These are phyloP conservation scores for Thelonectria rubi DNA, from an alignment of 2,329 filamentous ascomycete species.

Conservation along the genomic window DNA sequence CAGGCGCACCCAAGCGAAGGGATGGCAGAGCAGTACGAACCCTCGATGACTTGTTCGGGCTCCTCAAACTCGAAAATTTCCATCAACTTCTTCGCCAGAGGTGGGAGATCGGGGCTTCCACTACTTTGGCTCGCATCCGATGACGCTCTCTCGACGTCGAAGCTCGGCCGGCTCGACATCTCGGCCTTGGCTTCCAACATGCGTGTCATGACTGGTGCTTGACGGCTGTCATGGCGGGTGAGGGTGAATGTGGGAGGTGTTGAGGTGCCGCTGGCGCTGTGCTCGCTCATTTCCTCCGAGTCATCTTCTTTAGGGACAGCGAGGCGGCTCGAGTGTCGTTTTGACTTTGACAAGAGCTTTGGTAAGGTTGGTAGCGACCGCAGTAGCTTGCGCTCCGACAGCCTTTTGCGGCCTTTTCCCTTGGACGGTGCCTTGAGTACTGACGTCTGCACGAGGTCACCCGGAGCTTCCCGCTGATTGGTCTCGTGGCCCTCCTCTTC, in stretches of 20 bases:
- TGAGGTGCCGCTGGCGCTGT: slow-evolving; percentile 38
- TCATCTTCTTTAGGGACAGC: slow-evolving; percentile 50
- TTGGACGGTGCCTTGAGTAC: slow-evolving; percentile 49
- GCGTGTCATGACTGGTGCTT: slow-evolving; percentile 78
- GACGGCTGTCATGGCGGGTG: slow-evolving; percentile 51
- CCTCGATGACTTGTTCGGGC: slow-evolving; percentile 84
- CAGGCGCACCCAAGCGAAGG: slow-evolving; percentile 15
- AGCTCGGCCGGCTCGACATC: slow-evolving; percentile 66
- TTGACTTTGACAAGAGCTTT: slow-evolving; percentile 54
- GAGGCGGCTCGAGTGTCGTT: slow-evolving; percentile 53
- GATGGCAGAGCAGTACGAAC: slow-evolving; percentile 50
- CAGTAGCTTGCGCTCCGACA: slow-evolving; percentile 72
- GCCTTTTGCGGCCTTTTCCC: slow-evolving; percentile 57
- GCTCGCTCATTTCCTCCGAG: slow-evolving; percentile 42
- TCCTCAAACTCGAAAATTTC: slow-evolving; percentile 87
- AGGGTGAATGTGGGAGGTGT: slow-evolving; percentile 38
- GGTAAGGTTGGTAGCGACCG: slow-evolving; percentile 71
- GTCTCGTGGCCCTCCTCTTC: slow-evolving; percentile 72
- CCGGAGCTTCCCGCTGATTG: slow-evolving; percentile 53
- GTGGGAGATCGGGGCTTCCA: slow-evolving; percentile 57
- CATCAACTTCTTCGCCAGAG: slow-evolving; percentile 76
- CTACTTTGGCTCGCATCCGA: slow-evolving; percentile 49
- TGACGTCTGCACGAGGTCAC: slow-evolving; percentile 53
- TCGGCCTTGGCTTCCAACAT: slow-evolving; percentile 78
- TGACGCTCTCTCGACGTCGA: slow-evolving; percentile 60